Conservation (phyloP, 1,284 basidiomycete genomes). For the Blastosporella zonata region DNA sequence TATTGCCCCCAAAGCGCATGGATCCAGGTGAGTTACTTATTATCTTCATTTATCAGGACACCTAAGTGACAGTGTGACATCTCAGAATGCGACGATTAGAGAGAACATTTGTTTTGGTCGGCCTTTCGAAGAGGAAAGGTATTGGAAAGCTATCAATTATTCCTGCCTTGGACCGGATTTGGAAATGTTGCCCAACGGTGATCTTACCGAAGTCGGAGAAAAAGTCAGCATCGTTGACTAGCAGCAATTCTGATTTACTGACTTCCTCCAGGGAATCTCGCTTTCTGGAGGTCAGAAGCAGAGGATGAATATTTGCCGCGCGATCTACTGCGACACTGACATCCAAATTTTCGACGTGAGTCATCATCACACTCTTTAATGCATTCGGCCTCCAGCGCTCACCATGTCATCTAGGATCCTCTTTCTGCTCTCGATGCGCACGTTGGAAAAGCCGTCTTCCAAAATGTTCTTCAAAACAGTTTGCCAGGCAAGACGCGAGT, state of each 20-base stretch:
- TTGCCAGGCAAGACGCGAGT: constrained; percentile 71
- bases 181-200: constrained; percentile 78
- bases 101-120: constrained; percentile 88
- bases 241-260: neutral
- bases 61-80: neutral
- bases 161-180: constrained; percentile 79
- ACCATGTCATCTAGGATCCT: constrained; percentile 50
- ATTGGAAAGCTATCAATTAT: constrained; percentile 74
- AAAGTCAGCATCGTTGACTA: constrained; percentile 39
- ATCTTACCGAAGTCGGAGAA: constrained; percentile 91
- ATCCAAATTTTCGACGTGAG: constrained; percentile 79
- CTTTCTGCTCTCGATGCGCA: constrained; percentile 81
- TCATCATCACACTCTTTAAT: neutral
- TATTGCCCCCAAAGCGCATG: constrained; percentile 87
- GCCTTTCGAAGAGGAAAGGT: constrained; percentile 74
- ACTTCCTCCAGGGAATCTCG: constrained; percentile 57
- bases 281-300: constrained; percentile 83
- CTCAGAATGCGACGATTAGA: constrained; percentile 70
- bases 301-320: constrained; percentile 75
- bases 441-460: constrained; percentile 84
- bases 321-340: constrained; percentile 83
- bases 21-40: constrained; percentile 62
- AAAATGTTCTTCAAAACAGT: constrained; percentile 72
- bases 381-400: neutral
- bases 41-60: neutral